Percentiles rank a stretch among this genome's conserved stretches.
Evolutionary conservation across 1,139 yeast species (phyloP).

Genomic region (Debaryomyces udenii): DNA sequence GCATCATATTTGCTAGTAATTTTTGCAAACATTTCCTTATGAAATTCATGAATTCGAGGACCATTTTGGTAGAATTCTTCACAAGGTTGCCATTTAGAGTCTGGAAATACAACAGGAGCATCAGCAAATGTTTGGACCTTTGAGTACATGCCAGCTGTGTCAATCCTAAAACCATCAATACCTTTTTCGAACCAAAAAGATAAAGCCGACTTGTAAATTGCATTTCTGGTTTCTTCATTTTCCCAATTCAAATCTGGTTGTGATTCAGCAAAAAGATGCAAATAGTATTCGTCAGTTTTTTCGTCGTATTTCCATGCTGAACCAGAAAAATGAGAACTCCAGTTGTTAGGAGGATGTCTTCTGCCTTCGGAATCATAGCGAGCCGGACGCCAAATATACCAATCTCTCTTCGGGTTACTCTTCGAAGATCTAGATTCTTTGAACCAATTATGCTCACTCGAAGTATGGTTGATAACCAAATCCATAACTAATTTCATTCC

Average conservation of each 20-base stretch:
- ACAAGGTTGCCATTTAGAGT: constrained; percentile 43
- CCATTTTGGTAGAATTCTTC: constrained; percentile 41
- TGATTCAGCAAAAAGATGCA: constrained; percentile 51
- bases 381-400: constrained; percentile 62
- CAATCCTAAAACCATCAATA: constrained; percentile 62
- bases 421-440: constrained; percentile 55
- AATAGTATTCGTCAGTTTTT: constrained; percentile 53
- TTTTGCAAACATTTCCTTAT: constrained; percentile 52
- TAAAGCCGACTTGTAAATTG: constrained; percentile 52
- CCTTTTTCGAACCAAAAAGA: constrained; percentile 59
- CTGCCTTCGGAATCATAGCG: constrained; percentile 48
- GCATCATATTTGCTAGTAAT: constrained; percentile 52
- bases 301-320: constrained; percentile 63
- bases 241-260: constrained; percentile 70
- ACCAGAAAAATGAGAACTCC: constrained; percentile 55
- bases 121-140: constrained; percentile 51
- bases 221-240: constrained; percentile 51
- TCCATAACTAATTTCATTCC: constrained; percentile 58
- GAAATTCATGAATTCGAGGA: constrained; percentile 60
- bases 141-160: constrained; percentile 56
- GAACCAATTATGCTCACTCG: constrained; percentile 60
- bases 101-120: constrained; percentile 50
- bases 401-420: constrained; percentile 58
- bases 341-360: constrained; percentile 59
- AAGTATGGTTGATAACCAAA: constrained; percentile 62